Evolutionary conservation across 2,329 filamentous ascomycete genomes (phyloP).

Genomic region (Coleophoma eucalyptorum): DNA sequence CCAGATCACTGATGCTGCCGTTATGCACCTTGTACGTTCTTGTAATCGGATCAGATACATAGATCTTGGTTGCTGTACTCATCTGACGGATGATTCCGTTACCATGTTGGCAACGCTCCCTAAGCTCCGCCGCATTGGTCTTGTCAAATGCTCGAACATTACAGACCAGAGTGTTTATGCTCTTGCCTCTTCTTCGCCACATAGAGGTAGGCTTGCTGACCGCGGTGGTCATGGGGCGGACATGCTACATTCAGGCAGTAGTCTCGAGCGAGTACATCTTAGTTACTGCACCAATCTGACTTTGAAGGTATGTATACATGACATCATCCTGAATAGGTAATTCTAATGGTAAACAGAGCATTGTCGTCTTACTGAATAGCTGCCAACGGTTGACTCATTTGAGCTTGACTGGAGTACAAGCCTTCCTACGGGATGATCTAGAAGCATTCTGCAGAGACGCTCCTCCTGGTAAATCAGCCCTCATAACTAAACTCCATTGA

Average conservation of each 20-base stretch:
- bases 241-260: slow-evolving; percentile 34
- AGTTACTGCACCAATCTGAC: slow-evolving; percentile 90
- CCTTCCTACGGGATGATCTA: slow-evolving; percentile 83
- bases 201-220: slow-evolving; percentile 4
- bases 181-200: slow-evolving; percentile 59
- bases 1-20: slow-evolving; percentile 84
- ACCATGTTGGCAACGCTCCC: slow-evolving; percentile 79
- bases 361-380: slow-evolving; percentile 82
- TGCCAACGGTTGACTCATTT: slow-evolving; percentile 92
- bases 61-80: slow-evolving; percentile 89
- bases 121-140: slow-evolving; percentile 88
- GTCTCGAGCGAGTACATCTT: slow-evolving; percentile 86
- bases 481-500: slow-evolving; percentile 3
- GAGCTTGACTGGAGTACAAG: slow-evolving; percentile 88
- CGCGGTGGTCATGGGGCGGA: slow-evolving; percentile 35
- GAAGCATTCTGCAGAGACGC: slow-evolving; percentile 83
- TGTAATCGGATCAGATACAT: slow-evolving; percentile 98
- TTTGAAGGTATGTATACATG: slow-evolving; percentile 57
- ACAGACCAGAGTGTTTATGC: slow-evolving; percentile 87
- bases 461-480: slow-evolving; percentile 55
- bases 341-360: slow-evolving; percentile 60
- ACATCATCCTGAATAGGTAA: background rate
- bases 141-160: slow-evolving; percentile 90
- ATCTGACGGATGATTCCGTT: slow-evolving; percentile 84
- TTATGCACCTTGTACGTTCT: slow-evolving; percentile 74